Conservation (phyloP, 345 rosid genomes). For the Murraya paniculata region DNA sequence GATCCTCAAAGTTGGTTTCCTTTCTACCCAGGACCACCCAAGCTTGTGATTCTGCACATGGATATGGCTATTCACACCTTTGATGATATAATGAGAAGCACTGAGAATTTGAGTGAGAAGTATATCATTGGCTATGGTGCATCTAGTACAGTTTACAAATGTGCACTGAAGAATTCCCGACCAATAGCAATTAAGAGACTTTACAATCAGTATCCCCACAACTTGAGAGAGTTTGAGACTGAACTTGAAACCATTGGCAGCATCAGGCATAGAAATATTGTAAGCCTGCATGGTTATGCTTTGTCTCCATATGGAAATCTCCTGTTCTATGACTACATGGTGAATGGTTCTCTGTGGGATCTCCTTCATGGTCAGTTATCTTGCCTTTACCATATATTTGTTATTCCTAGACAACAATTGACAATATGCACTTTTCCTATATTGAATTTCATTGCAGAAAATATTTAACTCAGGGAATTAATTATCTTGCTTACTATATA, state of each 20-base stretch:
- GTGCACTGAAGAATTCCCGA: conserved; percentile 72
- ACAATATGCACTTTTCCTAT: not conserved
- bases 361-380: conserved; percentile 74
- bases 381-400: not conserved
- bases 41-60: conserved; percentile 93
- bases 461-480: not conserved
- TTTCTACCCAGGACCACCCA: conserved; percentile 53
- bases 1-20: not conserved
- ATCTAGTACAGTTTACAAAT: conserved; percentile 87
- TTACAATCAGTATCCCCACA: conserved; percentile 57
- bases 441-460: not conserved
- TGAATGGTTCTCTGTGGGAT: conserved; percentile 95
- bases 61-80: conserved; percentile 88
- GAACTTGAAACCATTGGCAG: conserved; percentile 93
- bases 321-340: conserved; percentile 96
- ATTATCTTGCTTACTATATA: too few relatives aligned
- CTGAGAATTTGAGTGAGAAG: conserved; percentile 82
- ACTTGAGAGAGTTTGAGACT: conserved; percentile 78
- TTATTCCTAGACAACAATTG: not conserved
- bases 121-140: conserved; percentile 83
- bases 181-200: conserved; percentile 91
- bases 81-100: conserved; percentile 81
- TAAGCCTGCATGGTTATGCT: conserved; percentile 90
- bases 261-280: conserved; percentile 86
- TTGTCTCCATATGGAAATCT: conserved; percentile 75